Conservation (phyloP, 2,329 filamentous ascomycete species). For the Microdochium nivale region DNA sequence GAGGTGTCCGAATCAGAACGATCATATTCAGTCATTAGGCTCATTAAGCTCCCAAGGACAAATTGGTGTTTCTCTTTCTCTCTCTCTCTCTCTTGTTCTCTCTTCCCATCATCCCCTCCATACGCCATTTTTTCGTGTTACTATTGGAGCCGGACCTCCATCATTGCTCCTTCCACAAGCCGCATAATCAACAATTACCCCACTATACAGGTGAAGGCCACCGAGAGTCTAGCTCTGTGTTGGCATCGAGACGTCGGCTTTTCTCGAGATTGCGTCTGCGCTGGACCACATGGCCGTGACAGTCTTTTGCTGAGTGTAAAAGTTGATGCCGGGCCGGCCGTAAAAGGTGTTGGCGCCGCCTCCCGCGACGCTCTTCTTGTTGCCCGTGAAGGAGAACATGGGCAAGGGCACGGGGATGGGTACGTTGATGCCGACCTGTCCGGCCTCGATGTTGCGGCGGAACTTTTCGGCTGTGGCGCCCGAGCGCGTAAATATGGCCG, state of each 20-base stretch:
- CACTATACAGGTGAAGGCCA: background rate
- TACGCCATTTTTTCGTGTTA: too few species aligned
- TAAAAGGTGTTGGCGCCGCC: slow-evolving; percentile 93
- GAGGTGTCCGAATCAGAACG: too few species aligned
- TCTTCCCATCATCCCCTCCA: too few species aligned
- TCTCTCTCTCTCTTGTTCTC: too few species aligned
- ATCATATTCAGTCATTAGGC: too few species aligned
- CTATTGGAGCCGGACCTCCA: too few species aligned
- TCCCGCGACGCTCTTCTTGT: slow-evolving; percentile 87
- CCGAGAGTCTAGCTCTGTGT: slow-evolving; percentile 29
- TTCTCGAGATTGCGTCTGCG: slow-evolving; percentile 75
- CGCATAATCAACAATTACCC: background rate
- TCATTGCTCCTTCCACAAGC: too few species aligned
- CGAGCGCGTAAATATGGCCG: slow-evolving; percentile 74
- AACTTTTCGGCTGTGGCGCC: slow-evolving; percentile 71
- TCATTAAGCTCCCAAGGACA: too few species aligned
- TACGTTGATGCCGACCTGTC: slow-evolving; percentile 80
- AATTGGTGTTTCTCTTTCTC: too few species aligned
- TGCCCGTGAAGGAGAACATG: slow-evolving; percentile 66
- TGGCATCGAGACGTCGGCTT: slow-evolving; percentile 86
- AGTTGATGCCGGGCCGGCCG: slow-evolving; percentile 82
- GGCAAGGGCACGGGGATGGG: slow-evolving; percentile 65
- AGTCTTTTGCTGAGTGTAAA: slow-evolving; percentile 97
- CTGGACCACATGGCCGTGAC: slow-evolving; percentile 87
- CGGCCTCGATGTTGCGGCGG: slow-evolving; percentile 73